Evolutionary conservation across 257 asterid genomes (phyloP), one percentile per base, ranked within the genome.

Genomic region (Fraxinus cuspidata): DNA sequence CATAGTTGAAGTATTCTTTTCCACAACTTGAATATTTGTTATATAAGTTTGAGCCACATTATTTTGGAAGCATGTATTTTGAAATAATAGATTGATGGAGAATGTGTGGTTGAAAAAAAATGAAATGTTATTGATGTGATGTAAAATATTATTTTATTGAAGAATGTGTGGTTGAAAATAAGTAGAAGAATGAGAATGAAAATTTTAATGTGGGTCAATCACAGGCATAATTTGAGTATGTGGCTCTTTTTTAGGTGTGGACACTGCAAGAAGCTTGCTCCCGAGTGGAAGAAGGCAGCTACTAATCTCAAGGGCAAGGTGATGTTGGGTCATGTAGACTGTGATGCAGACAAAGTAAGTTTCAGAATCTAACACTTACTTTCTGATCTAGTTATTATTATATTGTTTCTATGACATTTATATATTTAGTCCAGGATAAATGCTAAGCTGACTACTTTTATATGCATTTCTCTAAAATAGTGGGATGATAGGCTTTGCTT

Each of bases 261-360:
- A 40, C 99, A 96, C 88, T 96, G 99, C 90, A 93, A 96, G 88
- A 93, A 87, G 80, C 97, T 96, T 73, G 99, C 98, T 83, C 98
- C 98, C 42, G 99, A 96, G 87, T 96, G 99, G 98, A 93, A 89
- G 89, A 96, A 87, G 87, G 99, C 98, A 84, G 92, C 99, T 77
- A 92, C 83, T 76, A 92, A 82, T 84, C 94, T 93, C 70, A 85
- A 90, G 89, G 98, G 97, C 81, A 94, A 96, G 82, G 98, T 87
- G 87, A 96, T 92, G 89, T 79, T 96, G 85, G 99, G 99, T 44
- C 99, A 96, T 77, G 98, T 96, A 75, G 97, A 96, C 87, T 90
- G 98, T 84, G 99, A 92, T 79, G 91, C 93, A 8, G 97, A 96
- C 32, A 93, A 96, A 87, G 98, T 93, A 84, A 86, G 86, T 81